Evolutionary conservation across 1,139 yeast species (phyloP), one percentile per base, ranked within the genome.

Genomic region (Taiozyma sp.): DNA sequence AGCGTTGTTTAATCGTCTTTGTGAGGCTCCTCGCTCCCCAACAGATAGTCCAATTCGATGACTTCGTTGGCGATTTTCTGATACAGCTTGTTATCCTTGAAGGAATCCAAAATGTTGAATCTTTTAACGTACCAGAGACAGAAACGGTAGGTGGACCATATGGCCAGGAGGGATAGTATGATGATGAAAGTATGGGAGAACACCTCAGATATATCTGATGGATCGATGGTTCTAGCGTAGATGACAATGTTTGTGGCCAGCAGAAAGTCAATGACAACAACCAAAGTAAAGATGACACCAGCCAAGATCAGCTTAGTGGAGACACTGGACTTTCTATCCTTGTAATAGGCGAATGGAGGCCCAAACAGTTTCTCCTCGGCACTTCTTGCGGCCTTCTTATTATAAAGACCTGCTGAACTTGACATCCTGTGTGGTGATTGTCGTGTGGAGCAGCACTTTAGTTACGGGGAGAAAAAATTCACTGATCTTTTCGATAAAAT

Each of bases 201-300:
- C 9, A 60, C 49, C 40, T 59, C 62, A 19, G 44, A 30, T 2
- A 46, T 55, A 4, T 56, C 54, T 8, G 56, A 59, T 14, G 58
- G 55, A 29, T 61, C 60, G 43, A 67, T 53, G 4, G 71, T 67
- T 53, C 72, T 64, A 30, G 62, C 54, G 41, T 67, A 67, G 40
- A 69, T 63, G 42, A 68, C 61, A 46, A 67, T 62, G 47, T 66
- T 62, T 8, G 68, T 68, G n/a, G 68, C 70, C 19, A 69, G 56
- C 6, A 68, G 52, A 53, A 69, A 67, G 40, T 66, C 65, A 14
- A 62, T 16, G 13, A 57, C 55, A 19, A 65, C 60, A 16, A 66
- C 51, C 3, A 66, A 6, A 4, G 65, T 66, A 6, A 65, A 47
- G n/a, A 63, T 43, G 7, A 59, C 12, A 13, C 65, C 65, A 13